A percentile compares a stretch with the other conserved stretches of the same genome.
Evolutionary conservation across 2,329 filamentous ascomycete genomes (phyloP).

Genomic region (Cytospora piceae): DNA sequence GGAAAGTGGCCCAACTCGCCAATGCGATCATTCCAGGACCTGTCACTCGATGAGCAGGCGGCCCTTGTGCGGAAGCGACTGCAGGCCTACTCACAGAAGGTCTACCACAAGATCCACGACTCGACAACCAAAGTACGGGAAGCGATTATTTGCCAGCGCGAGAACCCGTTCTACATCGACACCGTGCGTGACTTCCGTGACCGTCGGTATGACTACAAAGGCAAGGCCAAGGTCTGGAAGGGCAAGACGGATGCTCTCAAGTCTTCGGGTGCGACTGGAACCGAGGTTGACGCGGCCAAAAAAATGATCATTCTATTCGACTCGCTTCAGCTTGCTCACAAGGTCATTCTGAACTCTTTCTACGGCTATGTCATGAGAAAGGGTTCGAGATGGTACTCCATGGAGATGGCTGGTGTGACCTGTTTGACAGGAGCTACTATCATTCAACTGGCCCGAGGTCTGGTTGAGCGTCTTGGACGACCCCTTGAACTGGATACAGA

Average conservation of each 20-base stretch:
- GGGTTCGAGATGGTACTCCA: constrained; percentile 96
- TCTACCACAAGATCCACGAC: constrained; percentile 99
- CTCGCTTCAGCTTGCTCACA: constrained; percentile 94
- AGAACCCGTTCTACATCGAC: constrained; percentile 98
- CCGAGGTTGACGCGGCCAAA: constrained; percentile 89
- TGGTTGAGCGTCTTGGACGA: constrained; percentile 90
- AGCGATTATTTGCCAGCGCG: constrained; percentile 96
- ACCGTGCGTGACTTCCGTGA: constrained; percentile 96
- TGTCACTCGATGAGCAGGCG: constrained; percentile 82
- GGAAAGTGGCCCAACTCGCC: constrained; percentile 74
- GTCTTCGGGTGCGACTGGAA: constrained; percentile 72
- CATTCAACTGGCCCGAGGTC: constrained; percentile 91
- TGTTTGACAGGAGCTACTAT: constrained; percentile 95
- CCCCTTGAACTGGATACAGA: constrained; percentile 96
- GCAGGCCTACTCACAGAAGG: constrained; percentile 94
- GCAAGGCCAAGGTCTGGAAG: constrained; percentile 98
- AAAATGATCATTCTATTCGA: constrained; percentile 99
- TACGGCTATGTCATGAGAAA: constrained; percentile 99
- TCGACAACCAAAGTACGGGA: constrained; percentile 90
- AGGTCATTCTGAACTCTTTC: constrained; percentile 98
- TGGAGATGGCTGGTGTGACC: constrained; percentile 99
- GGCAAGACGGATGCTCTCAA: constrained; percentile 90
- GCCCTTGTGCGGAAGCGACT: constrained; percentile 80
- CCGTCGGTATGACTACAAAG: constrained; percentile 97
- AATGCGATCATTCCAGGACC: constrained; percentile 75